phyloP scores from a whole-genome alignment of 1,284 basidiomycete genomes.

The Apiotrichum porosum region DNA sequence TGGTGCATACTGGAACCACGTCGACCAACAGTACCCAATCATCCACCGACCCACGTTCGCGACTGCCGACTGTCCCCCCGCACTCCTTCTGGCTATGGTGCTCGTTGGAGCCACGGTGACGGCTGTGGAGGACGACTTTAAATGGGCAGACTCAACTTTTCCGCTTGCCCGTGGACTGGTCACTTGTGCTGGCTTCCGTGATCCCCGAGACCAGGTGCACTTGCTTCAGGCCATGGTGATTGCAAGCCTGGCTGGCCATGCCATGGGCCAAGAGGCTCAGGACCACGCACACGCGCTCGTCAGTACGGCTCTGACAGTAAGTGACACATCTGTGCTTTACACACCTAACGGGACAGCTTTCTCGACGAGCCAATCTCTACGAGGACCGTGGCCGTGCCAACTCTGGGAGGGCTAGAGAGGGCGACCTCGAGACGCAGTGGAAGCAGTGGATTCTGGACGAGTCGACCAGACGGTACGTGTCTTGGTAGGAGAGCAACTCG shows the following conservation, averaged over 20 bases:
- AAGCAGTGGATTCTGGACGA: constrained; percentile 6
- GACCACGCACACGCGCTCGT: constrained; percentile 6
- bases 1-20: not conserved
- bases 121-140: constrained; percentile 1
- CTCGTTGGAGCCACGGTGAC: constrained; percentile 1
- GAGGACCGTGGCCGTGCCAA: not conserved
- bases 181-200: not conserved
- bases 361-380: constrained; percentile 1
- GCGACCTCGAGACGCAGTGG: constrained; percentile 4
- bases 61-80: not conserved
- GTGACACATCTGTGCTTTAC: not conserved
- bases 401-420: not conserved
- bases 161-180: not conserved
- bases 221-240: not conserved
- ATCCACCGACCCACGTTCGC: constrained; percentile 5
- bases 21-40: constrained; percentile 3
- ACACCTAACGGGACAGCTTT: not conserved
- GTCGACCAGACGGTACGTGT: constrained; percentile 2
- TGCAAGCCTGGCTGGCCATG: not conserved
- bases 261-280: constrained; percentile 4
- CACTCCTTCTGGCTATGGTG: constrained; percentile 2
- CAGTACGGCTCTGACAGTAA: constrained; percentile 8
- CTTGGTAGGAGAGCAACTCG: too few relatives aligned
- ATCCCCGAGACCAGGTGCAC: not conserved
- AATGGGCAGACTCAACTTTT: not conserved